Evolutionary conservation across 768 basidiomycete genomes (phyloP), one percentile per base, ranked within the genome.

Genomic region (Pulveroboletus frians): DNA sequence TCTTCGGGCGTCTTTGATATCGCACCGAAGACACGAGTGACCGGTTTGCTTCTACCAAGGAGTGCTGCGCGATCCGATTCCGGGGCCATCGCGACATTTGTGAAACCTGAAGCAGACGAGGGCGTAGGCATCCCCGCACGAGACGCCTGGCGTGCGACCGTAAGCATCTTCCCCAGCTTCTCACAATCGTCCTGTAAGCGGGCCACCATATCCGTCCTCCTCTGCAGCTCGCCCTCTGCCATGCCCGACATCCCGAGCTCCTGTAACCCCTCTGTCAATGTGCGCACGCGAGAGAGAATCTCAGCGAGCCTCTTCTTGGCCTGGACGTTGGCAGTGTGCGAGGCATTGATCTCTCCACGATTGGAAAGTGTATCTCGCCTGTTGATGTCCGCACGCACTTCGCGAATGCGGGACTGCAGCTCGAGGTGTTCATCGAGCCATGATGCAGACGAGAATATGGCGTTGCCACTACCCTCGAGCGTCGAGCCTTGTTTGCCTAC

Each of bases 381-480:
- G 71, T 91, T 86, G 67, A 96, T 79, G 55, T 88, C 83, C 4
- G 92, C 85, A 57, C 92, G 86, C 52, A 94, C 77, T 58, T 85
- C 82, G 34, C 94, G 83, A 39, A 92, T 75, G 29, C 83, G 78
- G 13, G 81, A 71, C 63, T 91, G 88, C 9, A 95, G 69, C 46
- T 85, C 83, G 46, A 79, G 69, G 60, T 93, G 89, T 67, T 96
- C 95, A 53, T 93, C 88, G 14, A 96, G 77, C 94, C 95, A 97
- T 37, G 83, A 80, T 9, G 89, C 72, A 1, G 80, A 75, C 0
- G 89, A 87, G 69, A 90, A 90, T 50, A 79, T 77, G 27, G 65
- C 60, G 1, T 69, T 69, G 30, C 55, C 42, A 39, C 56, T 44
- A 56, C n/a, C 63, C 59, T 44, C 64, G 50, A 53, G 55, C 49